Percentiles rank a stretch among this genome's conserved stretches.
phyloP scores from a whole-genome alignment of 2,329 filamentous ascomycete genomes.

The Pyricularia pennisetigena region DNA sequence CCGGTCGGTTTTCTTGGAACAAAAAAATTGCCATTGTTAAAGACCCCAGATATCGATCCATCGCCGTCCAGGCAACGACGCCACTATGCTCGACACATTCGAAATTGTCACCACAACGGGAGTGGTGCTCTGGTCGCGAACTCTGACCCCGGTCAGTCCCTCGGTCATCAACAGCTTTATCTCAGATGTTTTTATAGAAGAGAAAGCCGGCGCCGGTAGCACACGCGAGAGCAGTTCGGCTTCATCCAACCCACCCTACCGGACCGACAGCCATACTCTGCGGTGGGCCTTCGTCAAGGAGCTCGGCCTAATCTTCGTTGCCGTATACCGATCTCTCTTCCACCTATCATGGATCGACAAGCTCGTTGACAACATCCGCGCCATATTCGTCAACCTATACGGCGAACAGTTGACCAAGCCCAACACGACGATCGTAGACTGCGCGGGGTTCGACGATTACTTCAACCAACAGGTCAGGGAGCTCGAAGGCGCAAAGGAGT shows the following conservation, averaged over 20 bases:
- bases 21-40: background rate
- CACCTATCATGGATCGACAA: slow-evolving; percentile 97
- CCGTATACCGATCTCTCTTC: slow-evolving; percentile 90
- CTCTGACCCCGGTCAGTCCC: slow-evolving; percentile 69
- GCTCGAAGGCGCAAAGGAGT: slow-evolving; percentile 50
- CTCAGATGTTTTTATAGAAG: slow-evolving; percentile 94
- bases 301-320: slow-evolving; percentile 89
- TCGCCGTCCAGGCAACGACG: background rate
- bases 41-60: background rate
- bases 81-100: slow-evolving; percentile 83
- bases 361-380: slow-evolving; percentile 88
- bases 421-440: slow-evolving; percentile 69
- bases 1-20: background rate
- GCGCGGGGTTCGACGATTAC: slow-evolving; percentile 75
- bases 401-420: slow-evolving; percentile 76
- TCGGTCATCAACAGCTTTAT: slow-evolving; percentile 91
- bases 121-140: slow-evolving; percentile 92
- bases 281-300: slow-evolving; percentile 94
- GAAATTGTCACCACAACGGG: slow-evolving; percentile 94
- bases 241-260: slow-evolving; percentile 63
- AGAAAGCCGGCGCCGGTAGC: slow-evolving; percentile 54
- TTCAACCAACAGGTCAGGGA: slow-evolving; percentile 89
- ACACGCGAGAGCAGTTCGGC: slow-evolving; percentile 50
- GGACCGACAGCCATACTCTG: slow-evolving; percentile 85
- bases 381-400: slow-evolving; percentile 85